Evolutionary conservation across 768 basidiomycete genomes (phyloP).

Genomic region (Boletus sp.): DNA sequence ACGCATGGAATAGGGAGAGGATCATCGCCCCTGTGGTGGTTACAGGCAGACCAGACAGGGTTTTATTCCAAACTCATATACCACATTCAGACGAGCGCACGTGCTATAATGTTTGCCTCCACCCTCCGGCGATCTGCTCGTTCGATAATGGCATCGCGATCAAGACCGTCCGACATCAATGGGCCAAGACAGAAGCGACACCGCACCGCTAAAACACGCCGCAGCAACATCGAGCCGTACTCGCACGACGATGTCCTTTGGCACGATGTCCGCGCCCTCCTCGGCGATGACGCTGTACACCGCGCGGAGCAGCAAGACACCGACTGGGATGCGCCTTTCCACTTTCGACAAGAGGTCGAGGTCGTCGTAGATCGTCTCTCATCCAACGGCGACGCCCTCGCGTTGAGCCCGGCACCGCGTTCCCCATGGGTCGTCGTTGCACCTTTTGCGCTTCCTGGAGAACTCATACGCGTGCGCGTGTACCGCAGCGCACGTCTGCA

Average conservation of each 20-base stretch:
- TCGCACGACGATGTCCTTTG: constrained; percentile 75
- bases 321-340: constrained; percentile 61
- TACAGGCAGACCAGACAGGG: background rate
- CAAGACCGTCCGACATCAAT: background rate
- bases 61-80: background rate
- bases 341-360: constrained; percentile 59
- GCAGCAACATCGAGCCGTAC: constrained; percentile 45
- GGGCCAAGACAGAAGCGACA: constrained; percentile 33
- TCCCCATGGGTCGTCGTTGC: constrained; percentile 79
- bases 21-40: constrained; percentile 13
- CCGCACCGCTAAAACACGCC: constrained; percentile 19
- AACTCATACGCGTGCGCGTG: constrained; percentile 70
- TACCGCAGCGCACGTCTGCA: constrained; percentile 69
- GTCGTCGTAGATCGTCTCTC: constrained; percentile 64
- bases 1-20: constrained; percentile 2
- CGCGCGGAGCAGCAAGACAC: constrained; percentile 44
- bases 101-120: background rate
- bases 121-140: background rate
- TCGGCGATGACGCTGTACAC: constrained; percentile 61
- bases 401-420: constrained; percentile 43
- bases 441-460: constrained; percentile 84
- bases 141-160: constrained; percentile 6
- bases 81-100: background rate
- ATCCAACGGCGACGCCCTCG: constrained; percentile 65
- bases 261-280: constrained; percentile 63